phyloP scores from a whole-genome alignment of 306 rosid genomes.

The Malus sylvestris region DNA sequence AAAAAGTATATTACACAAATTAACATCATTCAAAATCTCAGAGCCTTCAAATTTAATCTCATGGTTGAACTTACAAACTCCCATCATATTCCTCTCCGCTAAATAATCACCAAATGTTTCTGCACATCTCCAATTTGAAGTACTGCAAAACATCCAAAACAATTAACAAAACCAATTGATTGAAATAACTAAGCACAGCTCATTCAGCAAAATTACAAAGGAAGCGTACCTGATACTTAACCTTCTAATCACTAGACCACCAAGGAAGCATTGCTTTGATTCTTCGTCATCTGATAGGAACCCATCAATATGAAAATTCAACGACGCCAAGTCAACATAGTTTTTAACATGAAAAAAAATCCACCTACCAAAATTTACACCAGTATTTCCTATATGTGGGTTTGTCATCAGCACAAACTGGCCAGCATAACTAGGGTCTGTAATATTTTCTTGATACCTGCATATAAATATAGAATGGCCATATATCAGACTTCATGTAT shows the following conservation, averaged over 20 bases:
- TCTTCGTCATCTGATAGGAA: constrained; percentile 73
- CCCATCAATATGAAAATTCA: constrained; percentile 3
- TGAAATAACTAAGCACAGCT: constrained; percentile 1
- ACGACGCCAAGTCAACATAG: constrained; percentile 1
- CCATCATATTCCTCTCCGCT: constrained; percentile 79
- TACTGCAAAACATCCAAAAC: constrained; percentile 35
- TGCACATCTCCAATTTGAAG: constrained; percentile 87
- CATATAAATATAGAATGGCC: constrained; percentile 10
- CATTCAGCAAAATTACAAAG: constrained; percentile 4
- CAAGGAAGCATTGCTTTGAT: constrained; percentile 72
- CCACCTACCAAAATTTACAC: constrained; percentile 70
- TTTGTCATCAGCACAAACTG: constrained; percentile 93
- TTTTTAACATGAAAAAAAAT: neutral
- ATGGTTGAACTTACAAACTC: constrained; percentile 64
- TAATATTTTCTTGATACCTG: constrained; percentile 94
- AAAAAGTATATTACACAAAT: neutral
- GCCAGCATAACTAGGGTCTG: constrained; percentile 95
- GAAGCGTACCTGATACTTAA: constrained; percentile 58
- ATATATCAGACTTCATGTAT: neutral
- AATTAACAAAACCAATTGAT: constrained; percentile 2
- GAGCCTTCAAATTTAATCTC: neutral
- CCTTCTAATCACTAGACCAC: constrained; percentile 77
- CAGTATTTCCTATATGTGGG: constrained; percentile 91
- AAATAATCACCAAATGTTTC: constrained; percentile 68
- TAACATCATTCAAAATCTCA: neutral